phyloP scores from a whole-genome alignment of 2,329 filamentous ascomycete genomes.

The Xylaria sp. region DNA sequence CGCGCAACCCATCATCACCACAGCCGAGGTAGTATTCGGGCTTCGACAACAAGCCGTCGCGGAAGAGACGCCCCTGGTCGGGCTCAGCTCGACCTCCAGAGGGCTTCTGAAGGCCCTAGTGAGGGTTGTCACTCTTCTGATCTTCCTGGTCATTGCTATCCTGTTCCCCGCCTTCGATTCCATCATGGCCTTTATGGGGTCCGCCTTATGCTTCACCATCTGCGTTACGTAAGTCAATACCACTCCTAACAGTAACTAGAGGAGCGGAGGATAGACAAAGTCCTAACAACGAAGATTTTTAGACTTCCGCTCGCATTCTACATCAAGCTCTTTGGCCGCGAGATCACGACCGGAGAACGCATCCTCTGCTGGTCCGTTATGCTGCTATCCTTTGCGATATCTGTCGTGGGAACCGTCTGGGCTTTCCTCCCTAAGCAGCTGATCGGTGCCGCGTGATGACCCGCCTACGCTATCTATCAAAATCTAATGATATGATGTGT shows the following conservation, averaged over 20 bases:
- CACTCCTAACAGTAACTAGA: not conserved
- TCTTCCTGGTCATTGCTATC: conserved; percentile 79
- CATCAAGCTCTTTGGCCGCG: conserved; percentile 83
- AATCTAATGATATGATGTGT: not conserved
- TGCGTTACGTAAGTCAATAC: conserved; percentile 75
- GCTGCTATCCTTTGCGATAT: conserved; percentile 73
- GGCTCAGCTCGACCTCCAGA: conserved; percentile 63
- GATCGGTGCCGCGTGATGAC: conserved; percentile 61
- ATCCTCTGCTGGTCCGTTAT: conserved; percentile 75
- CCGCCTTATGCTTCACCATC: conserved; percentile 90
- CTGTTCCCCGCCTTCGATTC: conserved; percentile 81
- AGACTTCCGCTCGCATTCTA: conserved; percentile 86
- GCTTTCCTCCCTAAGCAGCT: conserved; percentile 85
- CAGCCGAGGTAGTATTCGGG: conserved; percentile 81
- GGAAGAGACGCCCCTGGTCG: conserved; percentile 59
- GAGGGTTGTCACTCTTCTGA: conserved; percentile 72
- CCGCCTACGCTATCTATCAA: not conserved
- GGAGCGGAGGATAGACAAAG: not conserved
- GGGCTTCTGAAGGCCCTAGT: conserved; percentile 68
- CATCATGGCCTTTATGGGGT: conserved; percentile 91
- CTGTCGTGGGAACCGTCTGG: conserved; percentile 82
- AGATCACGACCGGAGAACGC: conserved; percentile 72
- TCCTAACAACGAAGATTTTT: conserved; percentile 6
- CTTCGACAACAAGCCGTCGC: conserved; percentile 63
- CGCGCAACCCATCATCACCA: conserved; percentile 86